Conservation (phyloP, 805 yeast species). For the Ogataea salicorniae region DNA sequence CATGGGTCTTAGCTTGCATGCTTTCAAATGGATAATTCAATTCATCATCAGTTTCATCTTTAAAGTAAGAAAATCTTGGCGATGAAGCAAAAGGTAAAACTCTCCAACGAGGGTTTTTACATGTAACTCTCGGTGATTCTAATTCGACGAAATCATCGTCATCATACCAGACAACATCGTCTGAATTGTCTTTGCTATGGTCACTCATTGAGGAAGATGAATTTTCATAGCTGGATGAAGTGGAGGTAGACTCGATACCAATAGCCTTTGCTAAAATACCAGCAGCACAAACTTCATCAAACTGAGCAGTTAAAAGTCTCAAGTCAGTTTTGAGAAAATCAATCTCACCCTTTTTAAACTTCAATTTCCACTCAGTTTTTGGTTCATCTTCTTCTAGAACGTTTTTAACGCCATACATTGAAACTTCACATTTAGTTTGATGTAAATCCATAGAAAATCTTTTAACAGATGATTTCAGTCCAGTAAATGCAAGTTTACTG, state of each 20-base stretch:
- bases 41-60: conserved; percentile 42
- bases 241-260: conserved; percentile 21
- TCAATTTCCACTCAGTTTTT: conserved; percentile 47
- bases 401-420: conserved; percentile 10
- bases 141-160: conserved; percentile 71
- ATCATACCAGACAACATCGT: conserved; percentile 56
- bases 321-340: conserved; percentile 66
- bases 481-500: conserved; percentile 51
- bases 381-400: conserved; percentile 36
- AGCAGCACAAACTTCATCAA: conserved; percentile 49
- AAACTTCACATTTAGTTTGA: conserved; percentile 44
- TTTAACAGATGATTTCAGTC: conserved; percentile 60
- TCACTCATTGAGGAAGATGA: conserved; percentile 17
- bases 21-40: conserved; percentile 53
- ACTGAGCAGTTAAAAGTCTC: conserved; percentile 58
- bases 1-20: conserved; percentile 53
- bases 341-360: conserved; percentile 64
- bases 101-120: conserved; percentile 34
- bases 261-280: conserved; percentile 34
- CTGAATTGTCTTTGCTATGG: conserved; percentile 4
- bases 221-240: conserved; percentile 14
- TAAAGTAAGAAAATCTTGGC: conserved; percentile 56
- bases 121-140: conserved; percentile 41
- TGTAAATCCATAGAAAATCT: conserved; percentile 61
- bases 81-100: conserved; percentile 49